Conservation (phyloP, 345 rosid species). For the Gossypium anomalum region DNA sequence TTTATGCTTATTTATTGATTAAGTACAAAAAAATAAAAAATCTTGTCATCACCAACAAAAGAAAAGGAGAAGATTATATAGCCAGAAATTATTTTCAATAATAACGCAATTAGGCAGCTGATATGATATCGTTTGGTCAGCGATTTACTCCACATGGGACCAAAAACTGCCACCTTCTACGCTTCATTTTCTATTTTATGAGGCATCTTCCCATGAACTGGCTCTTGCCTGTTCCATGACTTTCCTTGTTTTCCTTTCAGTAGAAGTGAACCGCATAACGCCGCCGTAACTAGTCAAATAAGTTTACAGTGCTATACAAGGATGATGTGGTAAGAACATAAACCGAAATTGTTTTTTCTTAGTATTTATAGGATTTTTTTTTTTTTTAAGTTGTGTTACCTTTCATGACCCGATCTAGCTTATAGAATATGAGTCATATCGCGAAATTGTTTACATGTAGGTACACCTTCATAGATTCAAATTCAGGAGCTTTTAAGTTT, state of each 20-base stretch:
- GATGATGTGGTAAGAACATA: no score
- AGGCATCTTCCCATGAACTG: not conserved
- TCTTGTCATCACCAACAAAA: not conserved
- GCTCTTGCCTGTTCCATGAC: not conserved
- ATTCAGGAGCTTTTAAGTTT: not conserved
- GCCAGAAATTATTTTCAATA: not conserved
- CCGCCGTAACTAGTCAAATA: not conserved
- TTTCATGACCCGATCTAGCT: no score
- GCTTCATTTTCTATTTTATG: not conserved
- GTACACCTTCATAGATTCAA: no score
- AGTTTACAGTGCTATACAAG: no score
- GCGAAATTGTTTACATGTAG: no score
- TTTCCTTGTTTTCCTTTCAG: not conserved
- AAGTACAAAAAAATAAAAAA: not conserved
- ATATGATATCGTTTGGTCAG: not conserved
- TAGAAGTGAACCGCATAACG: not conserved
- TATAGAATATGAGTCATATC: no score
- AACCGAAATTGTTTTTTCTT: no score
- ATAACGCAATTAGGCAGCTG: not conserved
- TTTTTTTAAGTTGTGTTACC: no score
- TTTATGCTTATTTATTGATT: not conserved
- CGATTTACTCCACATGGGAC: constrained; percentile 3
- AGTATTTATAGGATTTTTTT: no score
- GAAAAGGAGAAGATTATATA: not conserved
- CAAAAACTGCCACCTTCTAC: not conserved